Evolutionary conservation across 495 filamentous ascomycete genomes (phyloP).

Genomic region (Beverwykella pulmonaria): DNA sequence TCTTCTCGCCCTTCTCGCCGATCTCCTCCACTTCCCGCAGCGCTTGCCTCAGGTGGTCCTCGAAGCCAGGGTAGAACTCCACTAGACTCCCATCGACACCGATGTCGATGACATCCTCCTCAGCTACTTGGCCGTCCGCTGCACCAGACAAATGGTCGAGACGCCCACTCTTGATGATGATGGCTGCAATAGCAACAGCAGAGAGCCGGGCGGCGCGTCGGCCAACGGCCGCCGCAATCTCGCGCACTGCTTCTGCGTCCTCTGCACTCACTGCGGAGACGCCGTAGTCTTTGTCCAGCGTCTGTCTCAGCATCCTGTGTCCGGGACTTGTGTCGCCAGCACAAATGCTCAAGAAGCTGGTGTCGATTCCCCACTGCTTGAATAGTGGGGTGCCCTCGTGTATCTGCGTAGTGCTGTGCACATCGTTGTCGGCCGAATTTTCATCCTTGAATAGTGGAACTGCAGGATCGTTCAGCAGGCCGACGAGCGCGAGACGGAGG

Average conservation of each 20-base stretch:
- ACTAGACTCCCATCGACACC: slow-evolving; percentile 90
- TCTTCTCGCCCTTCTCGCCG: slow-evolving; percentile 71
- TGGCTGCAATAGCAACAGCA: slow-evolving; percentile 81
- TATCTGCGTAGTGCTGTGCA: slow-evolving; percentile 68
- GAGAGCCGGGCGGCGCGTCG: slow-evolving; percentile 86
- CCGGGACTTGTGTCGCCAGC: slow-evolving; percentile 71
- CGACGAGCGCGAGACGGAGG: slow-evolving; percentile 72
- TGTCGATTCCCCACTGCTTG: slow-evolving; percentile 87
- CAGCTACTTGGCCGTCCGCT: slow-evolving; percentile 28
- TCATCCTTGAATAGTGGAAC: slow-evolving; percentile 70
- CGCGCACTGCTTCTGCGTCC: slow-evolving; percentile 81
- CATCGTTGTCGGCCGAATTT: slow-evolving; percentile 64
- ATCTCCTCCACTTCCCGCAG: slow-evolving; percentile 70
- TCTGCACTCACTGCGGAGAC: slow-evolving; percentile 70
- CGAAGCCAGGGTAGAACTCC: slow-evolving; percentile 89
- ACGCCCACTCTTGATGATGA: slow-evolving; percentile 73
- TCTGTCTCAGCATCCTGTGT: slow-evolving; percentile 66
- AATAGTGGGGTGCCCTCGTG: slow-evolving; percentile 66
- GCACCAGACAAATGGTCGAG: slow-evolving; percentile 51
- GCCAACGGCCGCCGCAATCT: slow-evolving; percentile 78
- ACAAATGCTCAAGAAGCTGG: slow-evolving; percentile 77
- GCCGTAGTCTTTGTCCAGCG: slow-evolving; percentile 73
- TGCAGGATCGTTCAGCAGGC: slow-evolving; percentile 58
- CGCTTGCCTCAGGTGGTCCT: slow-evolving; percentile 75
- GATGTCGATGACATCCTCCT: slow-evolving; percentile 74